These are phyloP conservation scores for Epicoccum nigrum DNA, from an alignment of 2,329 filamentous ascomycete genomes.

Conservation along the genomic window DNA sequence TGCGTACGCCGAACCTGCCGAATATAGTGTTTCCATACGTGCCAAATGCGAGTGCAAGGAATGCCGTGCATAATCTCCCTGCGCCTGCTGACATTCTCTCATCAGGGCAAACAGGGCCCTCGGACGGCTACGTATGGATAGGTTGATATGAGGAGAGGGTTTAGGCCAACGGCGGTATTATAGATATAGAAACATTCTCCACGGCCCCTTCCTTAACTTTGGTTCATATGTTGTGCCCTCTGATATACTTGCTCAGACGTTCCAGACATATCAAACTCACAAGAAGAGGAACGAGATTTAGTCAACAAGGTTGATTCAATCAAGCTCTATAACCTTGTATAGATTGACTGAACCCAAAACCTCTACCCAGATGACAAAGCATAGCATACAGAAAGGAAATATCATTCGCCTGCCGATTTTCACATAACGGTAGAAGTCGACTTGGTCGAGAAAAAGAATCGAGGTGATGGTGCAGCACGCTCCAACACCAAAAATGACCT, in stretches of 20 bases:
- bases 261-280: too few relatives aligned
- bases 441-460: too few relatives aligned
- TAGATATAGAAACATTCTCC: neutral
- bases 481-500: slow-evolving; percentile 1
- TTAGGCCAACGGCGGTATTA: neutral
- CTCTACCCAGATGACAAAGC: too few relatives aligned
- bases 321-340: too few relatives aligned
- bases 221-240: too few relatives aligned
- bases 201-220: neutral
- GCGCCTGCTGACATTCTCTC: slow-evolving; percentile 42
- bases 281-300: too few relatives aligned
- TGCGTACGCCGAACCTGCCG: slow-evolving; percentile 38
- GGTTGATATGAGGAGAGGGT: neutral
- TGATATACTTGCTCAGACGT: too few relatives aligned
- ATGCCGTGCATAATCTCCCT: slow-evolving; percentile 38
- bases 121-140: slow-evolving; percentile 24
- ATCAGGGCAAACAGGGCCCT: slow-evolving; percentile 8
- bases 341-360: too few relatives aligned
- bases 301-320: too few relatives aligned
- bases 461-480: neutral
- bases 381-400: too few relatives aligned
- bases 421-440: too few relatives aligned
- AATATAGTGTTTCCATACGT: slow-evolving; percentile 42
- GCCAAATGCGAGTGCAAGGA: slow-evolving; percentile 33
- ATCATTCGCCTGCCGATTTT: too few relatives aligned